Percentiles rank a stretch among this genome's conserved stretches.
Evolutionary conservation across 768 basidiomycete species (phyloP).

Genomic region (Amanita pseudoporphyria): DNA sequence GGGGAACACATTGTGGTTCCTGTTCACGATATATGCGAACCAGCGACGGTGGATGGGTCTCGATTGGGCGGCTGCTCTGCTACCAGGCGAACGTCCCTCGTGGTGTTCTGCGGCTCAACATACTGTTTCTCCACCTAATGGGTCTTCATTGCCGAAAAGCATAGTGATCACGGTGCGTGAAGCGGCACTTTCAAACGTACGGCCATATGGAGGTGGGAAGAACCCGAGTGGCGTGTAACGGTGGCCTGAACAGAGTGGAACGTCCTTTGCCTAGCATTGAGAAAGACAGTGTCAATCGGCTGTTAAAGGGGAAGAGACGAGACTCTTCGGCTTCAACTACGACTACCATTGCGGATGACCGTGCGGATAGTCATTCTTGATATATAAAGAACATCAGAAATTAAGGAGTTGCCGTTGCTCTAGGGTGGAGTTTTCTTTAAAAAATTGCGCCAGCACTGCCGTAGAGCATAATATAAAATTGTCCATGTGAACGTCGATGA

Average conservation of each 20-base stretch:
- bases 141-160: constrained; percentile 56
- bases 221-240: constrained; percentile 81
- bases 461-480: constrained; percentile 62
- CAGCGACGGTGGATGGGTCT: constrained; percentile 98
- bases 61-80: constrained; percentile 89
- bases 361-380: constrained; percentile 21
- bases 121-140: constrained; percentile 61
- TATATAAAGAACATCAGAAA: no score
- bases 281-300: constrained; percentile 36
- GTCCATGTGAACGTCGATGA: neutral
- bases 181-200: constrained; percentile 52
- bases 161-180: constrained; percentile 47
- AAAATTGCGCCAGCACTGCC: constrained; percentile 75
- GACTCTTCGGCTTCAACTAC: constrained; percentile 19
- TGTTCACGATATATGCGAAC: constrained; percentile 89
- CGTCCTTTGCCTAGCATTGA: constrained; percentile 43
- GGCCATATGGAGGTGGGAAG: constrained; percentile 85
- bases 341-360: constrained; percentile 14
- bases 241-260: constrained; percentile 44
- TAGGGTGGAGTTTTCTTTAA: constrained; percentile 43
- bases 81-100: constrained; percentile 83
- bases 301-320: constrained; percentile 40
- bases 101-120: constrained; percentile 60
- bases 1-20: constrained; percentile 52
- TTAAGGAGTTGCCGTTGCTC: no score